Evolutionary conservation across 805 yeast species (phyloP), one percentile per base, ranked within the genome.

Genomic region (Wickerhamiella alocasiicola): DNA sequence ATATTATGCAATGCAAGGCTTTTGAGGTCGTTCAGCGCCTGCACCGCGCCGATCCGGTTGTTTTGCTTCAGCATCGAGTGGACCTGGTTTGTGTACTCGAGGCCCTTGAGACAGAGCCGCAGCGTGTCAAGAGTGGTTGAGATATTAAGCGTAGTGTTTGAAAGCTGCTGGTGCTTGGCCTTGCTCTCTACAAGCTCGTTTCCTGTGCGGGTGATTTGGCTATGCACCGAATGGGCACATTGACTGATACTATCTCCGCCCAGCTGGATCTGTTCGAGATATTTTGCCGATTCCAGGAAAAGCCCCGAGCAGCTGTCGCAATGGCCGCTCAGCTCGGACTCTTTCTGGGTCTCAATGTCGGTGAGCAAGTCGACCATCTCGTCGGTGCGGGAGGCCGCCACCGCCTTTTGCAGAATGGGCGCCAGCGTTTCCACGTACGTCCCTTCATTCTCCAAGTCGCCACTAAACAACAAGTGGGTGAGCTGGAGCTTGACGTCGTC

Each of bases 51-150:
- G 56, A 83, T 87, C 51, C 81, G 82, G 50, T 78, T 76, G 51
- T 76, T 75, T 44, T 74, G 75, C 40, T 76, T 72, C 46, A 84
- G 79, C 54, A 87, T 64, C 29, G 81, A 87, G 55, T 84, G 83
- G 36, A 85, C 81, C 52, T 77, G 81, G 60, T 85, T 87, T 12
- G 94, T 81, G 49, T 81, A 70, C 53, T 87, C 94, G 42, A 88
- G 66, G 7, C 87, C 87, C 48, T 80, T 84, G 18, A 87, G 65
- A 49, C 94, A 80, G 37, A 76, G 68, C 41, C 71, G 74, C 26
- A 88, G 72, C 16, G 83, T 74, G 29, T 71, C 67, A 6, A 72
- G 72, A 0, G 94, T 78, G 49, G 81, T 83, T 40, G 72, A 71
- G 46, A 88, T 77, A 55, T 81, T 81, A 39, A 64, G 63, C 13